phyloP scores from a whole-genome alignment of 352 stramenopile species.

The Globisporangium takayamanum region DNA sequence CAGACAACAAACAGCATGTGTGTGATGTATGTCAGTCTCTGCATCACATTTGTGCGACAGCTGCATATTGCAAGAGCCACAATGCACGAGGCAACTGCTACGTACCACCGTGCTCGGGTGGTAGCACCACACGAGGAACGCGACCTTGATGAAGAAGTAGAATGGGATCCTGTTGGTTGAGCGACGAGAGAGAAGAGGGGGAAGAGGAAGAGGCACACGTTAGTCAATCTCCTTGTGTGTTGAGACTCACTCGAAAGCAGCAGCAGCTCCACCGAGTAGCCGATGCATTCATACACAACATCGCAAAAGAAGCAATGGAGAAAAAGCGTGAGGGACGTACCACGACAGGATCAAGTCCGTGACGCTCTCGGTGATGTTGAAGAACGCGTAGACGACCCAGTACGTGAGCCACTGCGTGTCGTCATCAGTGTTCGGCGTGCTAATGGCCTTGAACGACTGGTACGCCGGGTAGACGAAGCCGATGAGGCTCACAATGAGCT shows the following conservation, averaged over 20 bases:
- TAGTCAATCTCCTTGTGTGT: not conserved
- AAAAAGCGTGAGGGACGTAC: conserved; percentile 16
- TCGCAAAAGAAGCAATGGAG: too few relatives aligned
- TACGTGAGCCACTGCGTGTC: conserved; percentile 89
- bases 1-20: too few relatives aligned
- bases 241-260: too few relatives aligned
- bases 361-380: conserved; percentile 92
- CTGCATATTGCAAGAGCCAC: too few relatives aligned
- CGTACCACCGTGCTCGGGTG: conserved; percentile 64
- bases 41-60: too few relatives aligned
- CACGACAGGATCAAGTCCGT: conserved; percentile 79
- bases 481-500: conserved; percentile 77
- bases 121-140: conserved; percentile 83
- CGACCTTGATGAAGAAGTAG: conserved; percentile 86
- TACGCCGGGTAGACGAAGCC: conserved; percentile 88
- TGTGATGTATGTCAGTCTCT: not conserved
- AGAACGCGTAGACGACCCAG: conserved; percentile 95
- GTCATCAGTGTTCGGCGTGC: conserved; percentile 55
- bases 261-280: too few relatives aligned
- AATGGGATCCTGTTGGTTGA: conserved; percentile 51
- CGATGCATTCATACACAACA: too few relatives aligned
- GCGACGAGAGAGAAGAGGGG: too few relatives aligned
- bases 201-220: not conserved
- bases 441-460: conserved; percentile 87
- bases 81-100: not conserved